These are phyloP conservation scores for Dacryopinax spathularia DNA, from an alignment of 768 basidiomycete species.

Conservation along the genomic window DNA sequence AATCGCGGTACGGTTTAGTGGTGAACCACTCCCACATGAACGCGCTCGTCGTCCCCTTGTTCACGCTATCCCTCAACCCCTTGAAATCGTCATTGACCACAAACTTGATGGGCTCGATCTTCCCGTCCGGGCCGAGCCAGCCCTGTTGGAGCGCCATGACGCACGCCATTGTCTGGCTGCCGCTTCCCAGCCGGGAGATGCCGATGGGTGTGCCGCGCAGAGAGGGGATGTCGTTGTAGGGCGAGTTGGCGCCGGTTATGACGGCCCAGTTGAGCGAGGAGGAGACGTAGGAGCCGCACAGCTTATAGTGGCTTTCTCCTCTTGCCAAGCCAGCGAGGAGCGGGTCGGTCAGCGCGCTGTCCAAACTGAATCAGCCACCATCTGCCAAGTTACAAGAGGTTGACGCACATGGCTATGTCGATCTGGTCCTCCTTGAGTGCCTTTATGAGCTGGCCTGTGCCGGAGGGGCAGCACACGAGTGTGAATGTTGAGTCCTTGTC, in stretches of 20 bases:
- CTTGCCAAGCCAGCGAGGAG: slow-evolving; percentile 87
- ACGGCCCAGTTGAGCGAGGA: slow-evolving; percentile 91
- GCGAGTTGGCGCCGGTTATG: slow-evolving; percentile 65
- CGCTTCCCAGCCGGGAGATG: slow-evolving; percentile 79
- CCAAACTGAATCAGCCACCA: not conserved
- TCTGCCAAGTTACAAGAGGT: not conserved
- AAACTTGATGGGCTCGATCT: slow-evolving; percentile 29
- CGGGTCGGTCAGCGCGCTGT: slow-evolving; percentile 76
- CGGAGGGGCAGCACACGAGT: slow-evolving; percentile 87
- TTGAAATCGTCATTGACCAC: slow-evolving; percentile 72
- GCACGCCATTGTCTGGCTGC: slow-evolving; percentile 89
- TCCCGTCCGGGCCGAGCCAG: slow-evolving; percentile 46
- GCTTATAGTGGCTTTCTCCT: slow-evolving; percentile 73
- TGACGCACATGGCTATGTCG: slow-evolving; percentile 61
- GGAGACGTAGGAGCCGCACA: slow-evolving; percentile 82
- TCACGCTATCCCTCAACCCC: slow-evolving; percentile 72
- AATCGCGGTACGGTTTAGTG: slow-evolving; percentile 65
- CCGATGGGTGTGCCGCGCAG: slow-evolving; percentile 72
- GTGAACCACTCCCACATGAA: slow-evolving; percentile 97
- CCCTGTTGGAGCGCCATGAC: slow-evolving; percentile 84
- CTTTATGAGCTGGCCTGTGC: slow-evolving; percentile 71
- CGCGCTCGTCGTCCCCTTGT: slow-evolving; percentile 72
- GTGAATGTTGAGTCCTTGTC: slow-evolving; percentile 62
- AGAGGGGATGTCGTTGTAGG: slow-evolving; percentile 55
- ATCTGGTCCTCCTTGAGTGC: slow-evolving; percentile 61